Evolutionary conservation across 768 basidiomycete species (phyloP).

Genomic region (Austroboletus festivus): DNA sequence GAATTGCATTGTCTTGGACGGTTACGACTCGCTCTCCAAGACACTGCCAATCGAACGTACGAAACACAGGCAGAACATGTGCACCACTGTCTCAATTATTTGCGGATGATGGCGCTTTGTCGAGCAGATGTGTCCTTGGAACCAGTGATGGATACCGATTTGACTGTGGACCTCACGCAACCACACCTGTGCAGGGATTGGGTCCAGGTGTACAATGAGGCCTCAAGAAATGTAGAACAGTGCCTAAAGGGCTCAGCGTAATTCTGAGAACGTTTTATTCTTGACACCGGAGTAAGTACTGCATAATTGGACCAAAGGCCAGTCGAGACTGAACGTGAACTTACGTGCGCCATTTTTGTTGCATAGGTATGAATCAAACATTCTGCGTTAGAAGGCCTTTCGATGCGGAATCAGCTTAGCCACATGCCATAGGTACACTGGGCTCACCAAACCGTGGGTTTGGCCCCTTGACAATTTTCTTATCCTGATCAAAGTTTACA

Average conservation of each 20-base stretch:
- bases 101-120: slow-evolving; percentile 46
- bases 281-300: no score
- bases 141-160: slow-evolving; percentile 25
- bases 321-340: no score
- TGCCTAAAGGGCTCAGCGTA: slow-evolving; percentile 6
- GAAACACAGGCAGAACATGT: slow-evolving; percentile 22
- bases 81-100: slow-evolving; percentile 49
- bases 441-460: no score
- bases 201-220: slow-evolving; percentile 25
- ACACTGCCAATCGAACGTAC: slow-evolving; percentile 11
- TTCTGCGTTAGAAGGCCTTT: no score
- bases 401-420: no score
- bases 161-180: slow-evolving; percentile 21
- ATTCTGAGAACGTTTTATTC: not conserved
- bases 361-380: no score
- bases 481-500: no score
- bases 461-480: no score
- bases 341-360: no score
- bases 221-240: slow-evolving; percentile 9
- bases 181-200: slow-evolving; percentile 28
- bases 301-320: no score
- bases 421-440: no score
- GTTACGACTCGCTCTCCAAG: slow-evolving; percentile 24
- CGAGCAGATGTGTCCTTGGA: slow-evolving; percentile 48
- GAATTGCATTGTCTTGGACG: slow-evolving; percentile 37